A percentile compares a stretch with the other conserved stretches of the same genome.
Conservation (phyloP, 2,329 filamentous ascomycete species). For the Pseudogymnoascus sp. region DNA sequence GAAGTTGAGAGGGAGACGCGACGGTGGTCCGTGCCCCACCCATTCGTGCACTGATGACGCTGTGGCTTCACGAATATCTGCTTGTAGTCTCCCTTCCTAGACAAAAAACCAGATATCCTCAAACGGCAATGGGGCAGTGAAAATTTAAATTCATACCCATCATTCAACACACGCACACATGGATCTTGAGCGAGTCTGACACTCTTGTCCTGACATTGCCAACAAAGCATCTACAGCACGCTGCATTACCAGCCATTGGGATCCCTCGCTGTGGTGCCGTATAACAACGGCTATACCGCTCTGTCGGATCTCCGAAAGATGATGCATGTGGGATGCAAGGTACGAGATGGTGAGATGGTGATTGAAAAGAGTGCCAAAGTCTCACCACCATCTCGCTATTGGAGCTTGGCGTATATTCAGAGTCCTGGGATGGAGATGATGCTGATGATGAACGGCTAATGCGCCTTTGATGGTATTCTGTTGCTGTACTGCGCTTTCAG, state of each 20-base stretch:
- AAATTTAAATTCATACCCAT: background rate
- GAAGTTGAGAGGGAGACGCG: background rate
- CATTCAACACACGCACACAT: background rate
- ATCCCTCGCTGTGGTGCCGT: background rate
- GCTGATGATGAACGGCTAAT: background rate
- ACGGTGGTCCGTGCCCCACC: background rate
- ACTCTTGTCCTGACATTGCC: background rate
- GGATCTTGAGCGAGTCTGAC: background rate
- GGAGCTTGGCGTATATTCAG: background rate
- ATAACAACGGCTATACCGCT: background rate
- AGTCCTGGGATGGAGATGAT: background rate
- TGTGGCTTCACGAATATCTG: too few species aligned
- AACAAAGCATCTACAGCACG: background rate
- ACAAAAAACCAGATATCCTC: background rate
- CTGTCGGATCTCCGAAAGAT: background rate
- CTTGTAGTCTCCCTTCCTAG: background rate
- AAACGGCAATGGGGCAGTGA: background rate
- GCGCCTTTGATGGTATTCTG: background rate
- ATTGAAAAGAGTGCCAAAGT: background rate
- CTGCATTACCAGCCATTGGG: background rate
- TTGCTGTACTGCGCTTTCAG: background rate
- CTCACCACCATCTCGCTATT: background rate
- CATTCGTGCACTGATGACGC: background rate
- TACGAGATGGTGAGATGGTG: background rate
- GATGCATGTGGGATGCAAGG: background rate